Conservation (phyloP, 78 protist species). For the Chrysochromulina tobinii region DNA sequence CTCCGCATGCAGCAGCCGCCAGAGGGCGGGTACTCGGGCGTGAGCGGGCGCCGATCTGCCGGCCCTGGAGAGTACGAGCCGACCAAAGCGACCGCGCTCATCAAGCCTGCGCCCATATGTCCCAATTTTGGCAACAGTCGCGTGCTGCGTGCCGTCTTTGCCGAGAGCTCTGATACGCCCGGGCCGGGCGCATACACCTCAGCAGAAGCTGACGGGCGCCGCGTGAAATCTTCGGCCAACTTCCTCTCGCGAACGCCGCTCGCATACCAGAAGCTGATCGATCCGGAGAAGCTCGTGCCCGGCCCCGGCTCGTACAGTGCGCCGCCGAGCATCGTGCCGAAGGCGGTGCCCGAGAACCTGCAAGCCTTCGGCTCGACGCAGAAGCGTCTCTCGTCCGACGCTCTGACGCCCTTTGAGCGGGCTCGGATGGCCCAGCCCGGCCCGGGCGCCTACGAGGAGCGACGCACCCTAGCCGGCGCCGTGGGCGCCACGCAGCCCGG, state of each 20-base stretch:
- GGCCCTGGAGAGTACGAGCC: neutral
- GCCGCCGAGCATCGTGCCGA: neutral
- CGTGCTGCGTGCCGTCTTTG: neutral
- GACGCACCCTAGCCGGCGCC: neutral
- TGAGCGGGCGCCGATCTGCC: neutral
- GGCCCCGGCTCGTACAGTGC: neutral
- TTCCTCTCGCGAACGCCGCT: neutral
- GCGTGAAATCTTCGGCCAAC: neutral
- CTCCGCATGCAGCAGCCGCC: conserved; percentile 3
- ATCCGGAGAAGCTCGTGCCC: neutral
- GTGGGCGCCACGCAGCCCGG: neutral
- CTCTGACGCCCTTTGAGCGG: neutral
- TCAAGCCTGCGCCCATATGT: neutral
- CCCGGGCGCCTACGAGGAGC: neutral
- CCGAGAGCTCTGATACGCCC: neutral
- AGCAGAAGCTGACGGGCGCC: neutral
- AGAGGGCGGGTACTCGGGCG: neutral
- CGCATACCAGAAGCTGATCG: neutral
- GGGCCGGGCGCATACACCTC: neutral
- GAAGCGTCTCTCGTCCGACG: neutral
- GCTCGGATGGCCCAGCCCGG: neutral
- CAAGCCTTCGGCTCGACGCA: neutral
- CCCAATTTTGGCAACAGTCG: neutral
- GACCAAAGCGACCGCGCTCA: neutral
- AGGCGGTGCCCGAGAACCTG: neutral